Conservation (phyloP, 2,329 filamentous ascomycete genomes). For the Leptographium wingfieldii region DNA sequence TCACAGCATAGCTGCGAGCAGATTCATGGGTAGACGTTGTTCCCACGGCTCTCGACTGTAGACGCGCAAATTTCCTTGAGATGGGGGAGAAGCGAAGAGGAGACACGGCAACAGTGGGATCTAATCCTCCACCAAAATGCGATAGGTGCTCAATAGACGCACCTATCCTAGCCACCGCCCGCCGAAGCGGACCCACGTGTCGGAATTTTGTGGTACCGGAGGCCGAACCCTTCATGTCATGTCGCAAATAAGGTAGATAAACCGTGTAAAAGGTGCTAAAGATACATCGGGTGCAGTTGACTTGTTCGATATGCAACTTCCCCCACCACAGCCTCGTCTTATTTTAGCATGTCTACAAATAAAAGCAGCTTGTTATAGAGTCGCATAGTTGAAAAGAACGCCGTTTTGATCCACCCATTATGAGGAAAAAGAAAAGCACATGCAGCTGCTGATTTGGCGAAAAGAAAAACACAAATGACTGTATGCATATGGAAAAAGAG, state of each 20-base stretch:
- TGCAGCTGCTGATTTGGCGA: neutral
- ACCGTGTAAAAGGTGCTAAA: neutral
- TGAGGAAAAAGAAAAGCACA: neutral
- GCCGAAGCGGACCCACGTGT: neutral
- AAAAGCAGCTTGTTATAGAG: too few species aligned
- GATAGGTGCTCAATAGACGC: neutral
- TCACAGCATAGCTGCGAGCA: slow-evolving; percentile 3
- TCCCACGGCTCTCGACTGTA: neutral
- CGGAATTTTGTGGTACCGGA: slow-evolving; percentile 1
- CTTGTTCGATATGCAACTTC: too few species aligned
- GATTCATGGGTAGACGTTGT: neutral
- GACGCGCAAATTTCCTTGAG: neutral
- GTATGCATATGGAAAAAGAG: neutral
- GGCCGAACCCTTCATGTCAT: neutral
- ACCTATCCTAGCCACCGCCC: neutral
- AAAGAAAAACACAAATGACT: neutral
- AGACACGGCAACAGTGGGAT: slow-evolving; percentile 1
- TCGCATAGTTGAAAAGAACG: neutral
- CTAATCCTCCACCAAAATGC: slow-evolving; percentile 2
- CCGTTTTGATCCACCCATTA: neutral
- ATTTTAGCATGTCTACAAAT: too few species aligned
- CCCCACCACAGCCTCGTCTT: neutral
- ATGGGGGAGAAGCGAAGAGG: neutral
- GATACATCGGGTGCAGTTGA: neutral
- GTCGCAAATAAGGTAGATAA: slow-evolving; percentile 5